These are phyloP conservation scores for Fusarium subtropicale DNA, from an alignment of 2,329 filamentous ascomycete genomes.

Conservation along the genomic window DNA sequence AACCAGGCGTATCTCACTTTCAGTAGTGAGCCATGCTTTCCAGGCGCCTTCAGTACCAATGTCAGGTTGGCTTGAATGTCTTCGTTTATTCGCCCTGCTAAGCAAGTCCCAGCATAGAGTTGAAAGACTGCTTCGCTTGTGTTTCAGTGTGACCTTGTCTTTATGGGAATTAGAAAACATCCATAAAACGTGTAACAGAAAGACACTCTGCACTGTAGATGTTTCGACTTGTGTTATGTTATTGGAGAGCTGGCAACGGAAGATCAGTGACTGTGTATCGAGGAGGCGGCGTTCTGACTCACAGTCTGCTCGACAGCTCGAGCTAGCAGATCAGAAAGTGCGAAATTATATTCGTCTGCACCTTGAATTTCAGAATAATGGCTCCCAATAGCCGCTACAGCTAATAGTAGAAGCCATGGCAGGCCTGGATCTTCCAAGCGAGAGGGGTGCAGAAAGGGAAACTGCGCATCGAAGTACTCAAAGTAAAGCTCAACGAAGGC, in stretches of 20 bases:
- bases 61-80: background rate
- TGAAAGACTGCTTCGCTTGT: background rate
- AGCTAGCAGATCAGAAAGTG: background rate
- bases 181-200: background rate
- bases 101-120: background rate
- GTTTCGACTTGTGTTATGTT: background rate
- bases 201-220: background rate
- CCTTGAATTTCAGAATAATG: background rate
- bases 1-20: background rate
- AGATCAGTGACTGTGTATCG: background rate
- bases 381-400: background rate
- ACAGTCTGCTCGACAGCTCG: background rate
- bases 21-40: accelerated
- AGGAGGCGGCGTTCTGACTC: background rate
- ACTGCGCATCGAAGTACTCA: background rate
- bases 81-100: background rate
- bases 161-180: background rate
- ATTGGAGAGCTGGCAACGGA: background rate
- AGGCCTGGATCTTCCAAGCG: accelerated
- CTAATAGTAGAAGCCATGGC: accelerated
- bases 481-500: background rate
- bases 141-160: background rate
- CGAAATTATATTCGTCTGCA: accelerated
- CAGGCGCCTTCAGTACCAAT: accelerated
- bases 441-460: background rate